Evolutionary conservation across 2,329 filamentous ascomycete genomes (phyloP).

Genomic region (Macrophomina tecta): DNA sequence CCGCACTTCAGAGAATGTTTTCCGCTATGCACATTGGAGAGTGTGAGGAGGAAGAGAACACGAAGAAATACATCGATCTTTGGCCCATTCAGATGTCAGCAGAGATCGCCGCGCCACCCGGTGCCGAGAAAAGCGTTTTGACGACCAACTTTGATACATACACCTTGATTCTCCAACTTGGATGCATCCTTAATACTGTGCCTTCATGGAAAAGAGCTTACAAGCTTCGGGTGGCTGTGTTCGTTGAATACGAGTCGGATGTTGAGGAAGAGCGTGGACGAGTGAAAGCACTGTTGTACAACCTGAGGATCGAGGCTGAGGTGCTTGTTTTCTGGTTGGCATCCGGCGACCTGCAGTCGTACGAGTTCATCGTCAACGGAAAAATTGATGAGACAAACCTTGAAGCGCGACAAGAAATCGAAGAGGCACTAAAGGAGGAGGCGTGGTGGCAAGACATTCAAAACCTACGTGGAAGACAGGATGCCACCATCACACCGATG

Average conservation of each 20-base stretch:
- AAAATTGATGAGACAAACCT: slow-evolving; percentile 56
- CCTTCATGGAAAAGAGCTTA: slow-evolving; percentile 79
- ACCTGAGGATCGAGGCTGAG: slow-evolving; percentile 79
- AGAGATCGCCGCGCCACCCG: slow-evolving; percentile 64
- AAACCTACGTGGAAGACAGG: slow-evolving; percentile 47
- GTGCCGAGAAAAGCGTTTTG: slow-evolving; percentile 63
- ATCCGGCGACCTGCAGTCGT: slow-evolving; percentile 72
- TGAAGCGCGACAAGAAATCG: slow-evolving; percentile 65
- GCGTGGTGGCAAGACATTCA: slow-evolving; percentile 85
- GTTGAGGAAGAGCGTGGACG: slow-evolving; percentile 77
- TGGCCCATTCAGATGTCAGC: slow-evolving; percentile 96
- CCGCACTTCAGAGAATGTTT: slow-evolving; percentile 37
- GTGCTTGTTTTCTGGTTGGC: slow-evolving; percentile 83
- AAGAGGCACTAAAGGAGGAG: slow-evolving; percentile 71
- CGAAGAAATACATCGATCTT: slow-evolving; percentile 81
- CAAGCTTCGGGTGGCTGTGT: slow-evolving; percentile 77
- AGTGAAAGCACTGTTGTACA: slow-evolving; percentile 76
- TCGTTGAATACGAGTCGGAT: slow-evolving; percentile 87
- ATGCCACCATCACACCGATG: slow-evolving; percentile 42
- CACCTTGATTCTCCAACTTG: slow-evolving; percentile 83
- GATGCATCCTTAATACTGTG: slow-evolving; percentile 82
- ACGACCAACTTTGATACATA: slow-evolving; percentile 94
- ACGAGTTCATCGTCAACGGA: slow-evolving; percentile 80
- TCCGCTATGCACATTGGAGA: slow-evolving; percentile 36
- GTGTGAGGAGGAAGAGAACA: slow-evolving; percentile 57